A percentile compares a stretch with the other conserved stretches of the same genome.
phyloP scores from a whole-genome alignment of 2,329 filamentous ascomycete species.

The Ophiosphaerella narmari region DNA sequence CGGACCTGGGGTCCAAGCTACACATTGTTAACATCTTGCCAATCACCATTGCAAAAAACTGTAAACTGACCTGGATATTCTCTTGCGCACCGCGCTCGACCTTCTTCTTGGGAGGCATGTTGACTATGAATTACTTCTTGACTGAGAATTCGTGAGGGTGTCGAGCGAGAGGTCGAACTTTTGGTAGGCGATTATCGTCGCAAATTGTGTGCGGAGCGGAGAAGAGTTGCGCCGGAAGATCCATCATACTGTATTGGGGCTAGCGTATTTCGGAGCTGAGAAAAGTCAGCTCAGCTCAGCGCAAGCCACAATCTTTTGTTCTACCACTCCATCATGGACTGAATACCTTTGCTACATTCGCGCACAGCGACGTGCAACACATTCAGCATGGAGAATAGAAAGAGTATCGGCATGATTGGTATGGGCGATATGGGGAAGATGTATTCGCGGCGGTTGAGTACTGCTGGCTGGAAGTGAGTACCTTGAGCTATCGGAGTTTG shows the following conservation, averaged over 20 bases:
- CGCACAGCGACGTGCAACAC: slow-evolving; percentile 29
- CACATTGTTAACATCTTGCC: slow-evolving; percentile 55
- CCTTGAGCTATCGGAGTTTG: slow-evolving; percentile 17
- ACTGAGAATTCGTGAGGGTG: slow-evolving; percentile 33
- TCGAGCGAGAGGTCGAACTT: slow-evolving; percentile 28
- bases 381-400: slow-evolving; percentile 61
- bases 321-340: slow-evolving; percentile 32
- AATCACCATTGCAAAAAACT: neutral
- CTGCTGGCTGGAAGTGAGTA: slow-evolving; percentile 93
- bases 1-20: slow-evolving; percentile 88
- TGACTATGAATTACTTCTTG: slow-evolving; percentile 36
- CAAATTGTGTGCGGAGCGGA: slow-evolving; percentile 5
- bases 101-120: slow-evolving; percentile 90
- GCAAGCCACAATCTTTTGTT: slow-evolving; percentile 11
- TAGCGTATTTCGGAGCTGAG: no score
- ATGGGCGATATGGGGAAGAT: slow-evolving; percentile 99
- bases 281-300: slow-evolving; percentile 5
- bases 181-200: slow-evolving; percentile 17
- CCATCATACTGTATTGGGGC: no score
- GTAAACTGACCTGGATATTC: slow-evolving; percentile 68
- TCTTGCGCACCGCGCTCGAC: slow-evolving; percentile 78
- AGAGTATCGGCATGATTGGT: slow-evolving; percentile 90
- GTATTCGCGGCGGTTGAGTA: slow-evolving; percentile 87
- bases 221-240: neutral
- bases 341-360: slow-evolving; percentile 29